A percentile compares a stretch with the other conserved stretches of the same genome.
Evolutionary conservation across 164 flowering plant species (phyloP).

Genomic region (Saururus chinensis): DNA sequence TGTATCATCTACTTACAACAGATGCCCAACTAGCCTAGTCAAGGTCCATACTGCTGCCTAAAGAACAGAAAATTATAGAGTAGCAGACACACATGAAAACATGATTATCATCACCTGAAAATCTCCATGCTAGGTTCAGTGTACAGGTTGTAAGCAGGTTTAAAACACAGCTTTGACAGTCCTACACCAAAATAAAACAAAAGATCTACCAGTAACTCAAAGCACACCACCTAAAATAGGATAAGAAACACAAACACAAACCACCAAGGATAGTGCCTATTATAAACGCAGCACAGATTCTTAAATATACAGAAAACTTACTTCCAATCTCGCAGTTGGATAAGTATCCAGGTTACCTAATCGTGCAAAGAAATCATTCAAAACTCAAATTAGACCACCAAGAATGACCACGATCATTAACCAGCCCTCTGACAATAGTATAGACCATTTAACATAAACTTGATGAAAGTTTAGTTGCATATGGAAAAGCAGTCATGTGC

Average conservation of each 20-base stretch:
- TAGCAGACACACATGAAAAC: not conserved
- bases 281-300: not conserved
- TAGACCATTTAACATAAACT: not conserved
- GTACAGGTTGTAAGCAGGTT: slow-evolving; percentile 96
- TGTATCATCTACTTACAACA: not conserved
- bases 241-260: not conserved
- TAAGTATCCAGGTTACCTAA: slow-evolving; percentile 37
- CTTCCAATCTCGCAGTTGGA: not conserved
- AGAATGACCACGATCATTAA: slow-evolving; percentile 89
- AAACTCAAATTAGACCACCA: slow-evolving; percentile 79
- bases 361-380: slow-evolving; percentile 74
- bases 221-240: not conserved
- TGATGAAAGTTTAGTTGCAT: not conserved
- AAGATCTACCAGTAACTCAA: not conserved
- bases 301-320: not conserved
- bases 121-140: slow-evolving; percentile 99
- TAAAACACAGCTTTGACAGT: slow-evolving; percentile 76
- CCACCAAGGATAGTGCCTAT: not conserved
- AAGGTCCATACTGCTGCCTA: not conserved
- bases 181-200: slow-evolving; percentile 25
- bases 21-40: not conserved
- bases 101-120: slow-evolving; percentile 48
- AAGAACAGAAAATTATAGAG: no score
- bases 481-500: not conserved
- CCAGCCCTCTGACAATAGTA: slow-evolving; percentile 48